phyloP scores from a whole-genome alignment of 1,284 basidiomycete species.

The Pseudomicrostroma phylloplanum region DNA sequence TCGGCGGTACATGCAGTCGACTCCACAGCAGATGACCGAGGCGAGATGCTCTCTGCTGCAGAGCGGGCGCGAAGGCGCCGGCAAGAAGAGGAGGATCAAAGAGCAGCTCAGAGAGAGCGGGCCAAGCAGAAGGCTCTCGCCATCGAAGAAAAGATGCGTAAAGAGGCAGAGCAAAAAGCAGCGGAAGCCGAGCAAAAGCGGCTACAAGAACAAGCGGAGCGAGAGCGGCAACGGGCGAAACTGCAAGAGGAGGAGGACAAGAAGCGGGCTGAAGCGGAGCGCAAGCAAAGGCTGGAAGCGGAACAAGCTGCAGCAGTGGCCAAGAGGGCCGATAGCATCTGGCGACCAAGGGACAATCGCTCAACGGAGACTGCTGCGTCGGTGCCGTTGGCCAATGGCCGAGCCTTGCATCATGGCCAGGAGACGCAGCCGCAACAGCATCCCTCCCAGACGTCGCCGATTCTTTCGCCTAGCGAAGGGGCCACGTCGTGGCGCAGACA shows the following conservation, averaged over 20 bases:
- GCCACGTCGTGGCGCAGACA: conserved; percentile 17
- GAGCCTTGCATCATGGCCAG: background rate
- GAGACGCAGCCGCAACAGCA: background rate
- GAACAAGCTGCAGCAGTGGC: background rate
- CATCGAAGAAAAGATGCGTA: conserved; percentile 33
- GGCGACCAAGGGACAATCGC: background rate
- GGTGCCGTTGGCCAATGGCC: background rate
- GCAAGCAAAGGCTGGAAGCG: background rate
- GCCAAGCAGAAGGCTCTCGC: conserved; percentile 42
- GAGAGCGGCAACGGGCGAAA: background rate
- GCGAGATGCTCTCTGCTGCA: conserved; percentile 39
- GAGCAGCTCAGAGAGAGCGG: conserved; percentile 38
- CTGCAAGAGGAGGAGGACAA: background rate
- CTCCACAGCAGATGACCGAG: background rate
- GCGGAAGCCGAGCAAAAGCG: conserved; percentile 25
- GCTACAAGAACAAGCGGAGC: conserved; percentile 16
- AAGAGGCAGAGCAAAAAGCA: conserved; percentile 12
- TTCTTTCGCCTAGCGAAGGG: conserved; percentile 14
- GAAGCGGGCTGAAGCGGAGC: background rate
- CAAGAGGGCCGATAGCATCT: background rate
- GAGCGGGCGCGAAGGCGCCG: conserved; percentile 45
- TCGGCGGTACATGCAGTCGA: no score
- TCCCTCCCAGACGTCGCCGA: background rate
- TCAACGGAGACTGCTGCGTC: background rate
- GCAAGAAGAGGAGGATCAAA: conserved; percentile 39